Evolutionary conservation across 2,329 filamentous ascomycete species (phyloP).

Genomic region (Stemphylium vesicarium): DNA sequence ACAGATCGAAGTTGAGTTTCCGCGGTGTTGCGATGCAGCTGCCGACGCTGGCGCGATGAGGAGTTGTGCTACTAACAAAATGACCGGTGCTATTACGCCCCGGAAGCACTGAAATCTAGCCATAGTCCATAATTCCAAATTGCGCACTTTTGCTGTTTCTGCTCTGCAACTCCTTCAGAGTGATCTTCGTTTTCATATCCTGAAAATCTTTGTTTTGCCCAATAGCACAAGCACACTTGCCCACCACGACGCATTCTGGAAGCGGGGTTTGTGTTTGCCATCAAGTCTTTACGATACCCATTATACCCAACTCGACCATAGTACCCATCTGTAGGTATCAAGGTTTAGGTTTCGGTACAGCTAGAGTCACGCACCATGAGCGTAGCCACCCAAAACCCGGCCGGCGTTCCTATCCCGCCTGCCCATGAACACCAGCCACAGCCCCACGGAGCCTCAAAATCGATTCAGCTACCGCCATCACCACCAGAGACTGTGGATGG

Average conservation of each 20-base stretch:
- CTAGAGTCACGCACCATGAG: slow-evolving; percentile 24
- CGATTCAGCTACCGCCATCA: slow-evolving; percentile 39
- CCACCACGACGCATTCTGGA: too few relatives aligned
- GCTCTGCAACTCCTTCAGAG: too few relatives aligned
- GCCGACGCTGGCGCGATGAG: slow-evolving; percentile 14
- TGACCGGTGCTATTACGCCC: slow-evolving; percentile 18
- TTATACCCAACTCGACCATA: neutral
- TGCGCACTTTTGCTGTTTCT: too few relatives aligned
- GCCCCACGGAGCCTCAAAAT: slow-evolving; percentile 20
- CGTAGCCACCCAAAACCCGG: slow-evolving; percentile 14
- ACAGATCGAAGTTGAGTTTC: slow-evolving; percentile 27
- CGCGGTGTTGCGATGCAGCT: slow-evolving; percentile 19
- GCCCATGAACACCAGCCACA: slow-evolving; percentile 25
- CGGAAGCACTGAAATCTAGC: neutral
- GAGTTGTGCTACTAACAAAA: slow-evolving; percentile 11
- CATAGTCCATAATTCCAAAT: neutral
- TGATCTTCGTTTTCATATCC: too few relatives aligned
- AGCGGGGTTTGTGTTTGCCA: too few relatives aligned
- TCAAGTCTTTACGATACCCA: neutral
- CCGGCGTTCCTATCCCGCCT: slow-evolving; percentile 23
- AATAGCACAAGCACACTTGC: too few relatives aligned
- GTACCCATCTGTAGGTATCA: neutral
- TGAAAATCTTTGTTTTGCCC: neutral
- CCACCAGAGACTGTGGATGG: slow-evolving; percentile 46
- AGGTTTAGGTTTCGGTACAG: neutral